Conservation (phyloP, 192 early-diverging fungal genomes). For the Chytriomyces sp. region DNA sequence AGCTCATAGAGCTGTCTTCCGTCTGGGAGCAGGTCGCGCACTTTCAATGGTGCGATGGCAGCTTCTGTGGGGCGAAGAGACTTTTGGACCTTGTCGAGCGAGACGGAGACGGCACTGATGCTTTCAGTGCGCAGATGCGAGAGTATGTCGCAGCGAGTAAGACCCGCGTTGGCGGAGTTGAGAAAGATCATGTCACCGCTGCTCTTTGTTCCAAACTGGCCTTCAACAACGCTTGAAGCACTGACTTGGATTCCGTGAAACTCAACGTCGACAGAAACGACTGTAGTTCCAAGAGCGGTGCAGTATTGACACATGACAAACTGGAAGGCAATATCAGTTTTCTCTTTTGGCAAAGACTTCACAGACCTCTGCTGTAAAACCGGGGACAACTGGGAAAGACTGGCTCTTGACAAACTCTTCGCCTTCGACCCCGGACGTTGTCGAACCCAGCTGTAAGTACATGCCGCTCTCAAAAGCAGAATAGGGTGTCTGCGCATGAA, state of each 20-base stretch:
- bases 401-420: conserved; percentile 59
- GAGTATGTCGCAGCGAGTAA: conserved; percentile 73
- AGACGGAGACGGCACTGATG: conserved; percentile 47
- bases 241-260: conserved; percentile 76
- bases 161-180: conserved; percentile 49
- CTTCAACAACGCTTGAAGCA: conserved; percentile 39
- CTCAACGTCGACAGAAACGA: conserved; percentile 67
- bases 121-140: conserved; percentile 74
- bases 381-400: conserved; percentile 65
- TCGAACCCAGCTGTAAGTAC: conserved; percentile 58
- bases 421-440: conserved; percentile 59
- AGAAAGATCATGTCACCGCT: conserved; percentile 39
- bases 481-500: conserved; percentile 65
- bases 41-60: conserved; percentile 65
- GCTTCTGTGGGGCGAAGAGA: conserved; percentile 67
- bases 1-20: conserved; percentile 70
- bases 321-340: conserved; percentile 6
- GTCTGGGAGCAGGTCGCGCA: conserved; percentile 77
- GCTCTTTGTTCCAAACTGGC: conserved; percentile 23
- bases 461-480: conserved; percentile 61
- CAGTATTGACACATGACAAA: conserved; percentile 83
- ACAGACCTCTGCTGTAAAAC: conserved; percentile 73
- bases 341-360: conserved; percentile 4
- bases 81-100: conserved; percentile 65
- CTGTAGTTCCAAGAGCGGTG: conserved; percentile 72